These are phyloP conservation scores for Phialophora chinensis DNA, from an alignment of 2,329 filamentous ascomycete species.

Conservation along the genomic window DNA sequence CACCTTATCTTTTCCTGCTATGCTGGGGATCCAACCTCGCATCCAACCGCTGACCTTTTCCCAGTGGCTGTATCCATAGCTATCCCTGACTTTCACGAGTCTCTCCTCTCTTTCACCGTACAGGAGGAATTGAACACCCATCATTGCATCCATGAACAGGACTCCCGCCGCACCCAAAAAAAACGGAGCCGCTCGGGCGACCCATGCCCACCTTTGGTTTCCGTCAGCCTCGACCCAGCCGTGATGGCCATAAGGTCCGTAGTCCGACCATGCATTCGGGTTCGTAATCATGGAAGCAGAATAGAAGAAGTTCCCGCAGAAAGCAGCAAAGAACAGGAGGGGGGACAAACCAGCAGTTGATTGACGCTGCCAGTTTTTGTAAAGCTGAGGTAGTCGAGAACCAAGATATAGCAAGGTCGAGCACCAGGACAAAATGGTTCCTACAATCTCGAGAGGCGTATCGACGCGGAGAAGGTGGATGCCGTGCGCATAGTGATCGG, in stretches of 20 bases:
- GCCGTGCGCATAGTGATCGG: constrained; percentile 33
- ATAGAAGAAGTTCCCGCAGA: constrained; percentile 72
- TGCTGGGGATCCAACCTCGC: constrained; percentile 67
- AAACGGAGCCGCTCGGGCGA: constrained; percentile 65
- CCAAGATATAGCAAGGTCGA: constrained; percentile 64
- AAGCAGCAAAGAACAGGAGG: constrained; percentile 68
- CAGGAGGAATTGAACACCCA: constrained; percentile 67
- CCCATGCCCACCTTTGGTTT: constrained; percentile 62
- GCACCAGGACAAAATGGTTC: constrained; percentile 62
- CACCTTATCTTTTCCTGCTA: constrained; percentile 48
- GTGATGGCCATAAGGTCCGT: constrained; percentile 61
- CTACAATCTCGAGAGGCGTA: constrained; percentile 51
- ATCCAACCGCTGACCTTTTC: constrained; percentile 67
- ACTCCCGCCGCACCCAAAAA: constrained; percentile 71
- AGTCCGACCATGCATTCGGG: constrained; percentile 66
- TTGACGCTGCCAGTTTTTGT: constrained; percentile 68
- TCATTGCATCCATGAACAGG: constrained; percentile 64
- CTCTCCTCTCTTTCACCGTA: constrained; percentile 60
- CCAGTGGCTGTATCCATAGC: constrained; percentile 57
- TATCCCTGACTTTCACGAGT: constrained; percentile 56
- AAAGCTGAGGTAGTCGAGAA: constrained; percentile 68
- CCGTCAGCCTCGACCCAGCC: constrained; percentile 66
- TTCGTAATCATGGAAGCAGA: constrained; percentile 67
- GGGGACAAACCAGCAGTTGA: constrained; percentile 69
- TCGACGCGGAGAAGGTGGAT: constrained; percentile 40